Conservation (phyloP, 2,329 filamentous ascomycete species). For the Paraconiothyrium sp. region DNA sequence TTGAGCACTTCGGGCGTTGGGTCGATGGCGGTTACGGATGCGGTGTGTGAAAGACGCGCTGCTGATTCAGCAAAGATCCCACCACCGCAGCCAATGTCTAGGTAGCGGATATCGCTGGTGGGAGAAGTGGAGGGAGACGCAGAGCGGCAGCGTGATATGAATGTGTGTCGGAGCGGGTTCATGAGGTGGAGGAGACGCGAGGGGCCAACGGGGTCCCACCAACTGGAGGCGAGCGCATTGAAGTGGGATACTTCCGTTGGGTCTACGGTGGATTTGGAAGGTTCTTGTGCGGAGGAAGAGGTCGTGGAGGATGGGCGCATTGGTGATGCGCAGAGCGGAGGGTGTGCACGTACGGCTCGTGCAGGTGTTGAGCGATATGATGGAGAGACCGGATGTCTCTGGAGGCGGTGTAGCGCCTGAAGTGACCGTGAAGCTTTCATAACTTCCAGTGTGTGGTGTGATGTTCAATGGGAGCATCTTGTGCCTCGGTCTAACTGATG, state of each 20-base stretch:
- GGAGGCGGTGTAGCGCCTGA: slow-evolving; percentile 9
- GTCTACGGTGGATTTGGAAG: slow-evolving; percentile 65
- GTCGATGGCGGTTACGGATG: slow-evolving; percentile 78
- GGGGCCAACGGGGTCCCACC: slow-evolving; percentile 96
- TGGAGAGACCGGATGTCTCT: slow-evolving; percentile 3
- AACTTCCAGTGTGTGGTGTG: not conserved
- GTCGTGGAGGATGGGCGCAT: slow-evolving; percentile 30
- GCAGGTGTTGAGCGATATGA: slow-evolving; percentile 2
- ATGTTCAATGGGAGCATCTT: slow-evolving; percentile 3
- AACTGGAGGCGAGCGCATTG: slow-evolving; percentile 88
- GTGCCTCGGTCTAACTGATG: slow-evolving; percentile 17
- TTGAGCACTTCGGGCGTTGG: slow-evolving; percentile 77
- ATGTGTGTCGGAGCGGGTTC: slow-evolving; percentile 96
- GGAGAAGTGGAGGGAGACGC: slow-evolving; percentile 41
- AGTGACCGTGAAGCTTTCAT: slow-evolving; percentile 15
- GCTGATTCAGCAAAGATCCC: slow-evolving; percentile 95
- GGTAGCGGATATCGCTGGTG: slow-evolving; percentile 68
- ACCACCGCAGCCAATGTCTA: slow-evolving; percentile 95
- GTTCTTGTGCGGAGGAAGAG: slow-evolving; percentile 24
- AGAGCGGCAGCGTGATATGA: slow-evolving; percentile 76
- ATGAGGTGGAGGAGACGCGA: slow-evolving; percentile 94
- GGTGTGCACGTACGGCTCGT: not conserved
- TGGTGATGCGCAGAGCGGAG: slow-evolving; percentile 7
- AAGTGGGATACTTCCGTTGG: slow-evolving; percentile 92
- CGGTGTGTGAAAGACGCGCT: slow-evolving; percentile 71